A percentile compares a stretch with the other conserved stretches of the same genome.
Evolutionary conservation across 768 basidiomycete species (phyloP).

Genomic region (Mycena venus): DNA sequence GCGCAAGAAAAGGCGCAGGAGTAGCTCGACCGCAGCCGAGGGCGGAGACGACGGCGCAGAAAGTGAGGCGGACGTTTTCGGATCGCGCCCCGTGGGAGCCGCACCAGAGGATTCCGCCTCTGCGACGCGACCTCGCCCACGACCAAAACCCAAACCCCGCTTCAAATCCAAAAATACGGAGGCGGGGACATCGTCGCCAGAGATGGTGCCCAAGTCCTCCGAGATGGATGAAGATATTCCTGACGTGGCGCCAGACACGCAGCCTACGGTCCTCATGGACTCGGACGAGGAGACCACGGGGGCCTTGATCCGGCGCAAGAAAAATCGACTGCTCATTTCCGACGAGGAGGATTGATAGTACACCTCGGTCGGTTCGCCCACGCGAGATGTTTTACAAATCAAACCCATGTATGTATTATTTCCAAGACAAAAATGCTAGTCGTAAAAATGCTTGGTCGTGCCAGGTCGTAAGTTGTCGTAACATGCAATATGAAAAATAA

Average conservation of each 20-base stretch:
- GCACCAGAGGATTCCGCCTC: not conserved
- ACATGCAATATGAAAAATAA: not conserved
- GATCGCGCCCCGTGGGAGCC: not conserved
- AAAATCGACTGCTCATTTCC: conserved; percentile 22
- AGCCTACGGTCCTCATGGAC: not conserved
- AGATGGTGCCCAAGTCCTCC: conserved; percentile 1
- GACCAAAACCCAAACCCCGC: conserved; percentile 4
- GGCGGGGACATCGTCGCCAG: not conserved
- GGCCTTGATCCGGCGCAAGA: conserved; percentile 9
- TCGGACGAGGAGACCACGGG: conserved; percentile 18
- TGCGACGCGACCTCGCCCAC: not conserved
- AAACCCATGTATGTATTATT: not conserved
- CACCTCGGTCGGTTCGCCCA: too few relatives aligned
- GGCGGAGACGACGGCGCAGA: not conserved
- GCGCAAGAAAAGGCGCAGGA: conserved; percentile 40
- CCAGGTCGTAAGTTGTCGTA: not conserved
- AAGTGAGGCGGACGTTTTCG: not conserved
- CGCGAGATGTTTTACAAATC: too few relatives aligned
- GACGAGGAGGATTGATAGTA: conserved; percentile 22
- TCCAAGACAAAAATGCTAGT: not conserved
- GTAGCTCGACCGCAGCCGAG: not conserved
- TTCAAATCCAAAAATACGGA: not conserved
- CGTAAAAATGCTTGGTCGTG: not conserved
- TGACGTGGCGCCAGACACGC: not conserved
- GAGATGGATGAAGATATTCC: conserved; percentile 12